A percentile compares a stretch with the other conserved stretches of the same genome.
phyloP scores from a whole-genome alignment of 2,329 filamentous ascomycete genomes.

The Aspergillus sp. region DNA sequence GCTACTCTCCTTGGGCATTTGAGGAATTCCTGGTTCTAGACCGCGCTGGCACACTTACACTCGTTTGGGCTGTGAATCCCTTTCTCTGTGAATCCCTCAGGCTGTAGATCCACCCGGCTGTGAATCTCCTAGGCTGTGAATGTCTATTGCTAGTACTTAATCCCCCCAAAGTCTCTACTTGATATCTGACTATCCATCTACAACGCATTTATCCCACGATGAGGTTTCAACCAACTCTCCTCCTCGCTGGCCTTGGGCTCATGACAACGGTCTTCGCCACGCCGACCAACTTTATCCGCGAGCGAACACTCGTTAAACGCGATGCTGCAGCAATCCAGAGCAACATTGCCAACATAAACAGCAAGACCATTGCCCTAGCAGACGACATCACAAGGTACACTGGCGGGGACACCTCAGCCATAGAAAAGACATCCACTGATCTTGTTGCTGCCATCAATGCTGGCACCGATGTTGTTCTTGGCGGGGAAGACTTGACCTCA shows the following conservation, averaged over 20 bases:
- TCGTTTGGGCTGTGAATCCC: background rate
- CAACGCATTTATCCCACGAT: background rate
- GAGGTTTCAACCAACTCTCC: background rate
- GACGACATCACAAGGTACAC: slow-evolving; percentile 8
- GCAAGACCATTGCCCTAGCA: slow-evolving; percentile 11
- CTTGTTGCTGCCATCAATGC: slow-evolving; percentile 15
- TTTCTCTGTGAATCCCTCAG: too few relatives aligned
- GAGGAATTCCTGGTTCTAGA: background rate
- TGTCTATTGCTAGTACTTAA: background rate
- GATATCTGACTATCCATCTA: background rate
- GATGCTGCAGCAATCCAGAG: slow-evolving; percentile 13
- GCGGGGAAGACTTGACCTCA: background rate
- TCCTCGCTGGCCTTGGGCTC: background rate
- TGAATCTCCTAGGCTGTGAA: background rate
- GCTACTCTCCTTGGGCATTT: background rate
- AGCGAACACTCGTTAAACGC: slow-evolving; percentile 2
- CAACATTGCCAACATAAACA: slow-evolving; percentile 9
- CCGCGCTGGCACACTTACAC: slow-evolving; percentile 7
- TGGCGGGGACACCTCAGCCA: slow-evolving; percentile 8
- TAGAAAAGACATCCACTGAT: slow-evolving; percentile 9
- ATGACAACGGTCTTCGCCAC: slow-evolving; percentile 7
- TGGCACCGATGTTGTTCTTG: slow-evolving; percentile 11
- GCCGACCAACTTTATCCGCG: slow-evolving; percentile 1
- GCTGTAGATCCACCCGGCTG: too few relatives aligned
- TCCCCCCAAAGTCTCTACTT: background rate